These are phyloP conservation scores for Gynostemma pentaphyllum DNA, from an alignment of 306 rosid species.

Conservation along the genomic window DNA sequence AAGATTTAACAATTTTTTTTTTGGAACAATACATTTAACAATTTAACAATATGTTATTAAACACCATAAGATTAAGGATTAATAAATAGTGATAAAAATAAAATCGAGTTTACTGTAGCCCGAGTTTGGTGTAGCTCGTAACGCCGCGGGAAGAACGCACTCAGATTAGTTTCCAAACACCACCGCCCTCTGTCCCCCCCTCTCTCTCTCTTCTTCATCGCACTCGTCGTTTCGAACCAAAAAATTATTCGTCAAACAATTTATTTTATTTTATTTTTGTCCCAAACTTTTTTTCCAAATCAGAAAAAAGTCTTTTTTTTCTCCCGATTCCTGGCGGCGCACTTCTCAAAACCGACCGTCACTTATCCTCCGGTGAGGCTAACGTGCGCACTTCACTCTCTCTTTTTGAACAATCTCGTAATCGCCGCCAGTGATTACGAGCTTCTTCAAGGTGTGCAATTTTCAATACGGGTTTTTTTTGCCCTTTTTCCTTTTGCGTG, in stretches of 20 bases:
- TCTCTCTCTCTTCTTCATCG: conserved; percentile 8
- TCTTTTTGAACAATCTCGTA: conserved; percentile 4
- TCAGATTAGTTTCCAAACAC: neutral
- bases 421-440: conserved; percentile 19
- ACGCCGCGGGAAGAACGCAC: no score
- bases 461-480: conserved; percentile 29
- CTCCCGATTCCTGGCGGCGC: conserved; percentile 32
- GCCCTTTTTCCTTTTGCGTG: conserved; percentile 2
- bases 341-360: conserved; percentile 24
- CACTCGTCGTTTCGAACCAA: neutral
- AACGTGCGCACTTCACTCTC: conserved; percentile 44
- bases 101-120: no score
- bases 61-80: no score
- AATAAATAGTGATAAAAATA: no score
- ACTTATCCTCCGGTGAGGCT: conserved; percentile 21
- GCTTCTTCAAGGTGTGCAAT: conserved; percentile 13
- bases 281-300: no score
- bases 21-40: no score
- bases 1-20: no score
- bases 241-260: neutral
- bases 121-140: no score
- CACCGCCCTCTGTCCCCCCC: neutral
- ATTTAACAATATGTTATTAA: no score
- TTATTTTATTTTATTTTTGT: neutral
- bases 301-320: neutral